phyloP scores from a whole-genome alignment of 208 protist genomes.

The Trichomonas gallinae region DNA sequence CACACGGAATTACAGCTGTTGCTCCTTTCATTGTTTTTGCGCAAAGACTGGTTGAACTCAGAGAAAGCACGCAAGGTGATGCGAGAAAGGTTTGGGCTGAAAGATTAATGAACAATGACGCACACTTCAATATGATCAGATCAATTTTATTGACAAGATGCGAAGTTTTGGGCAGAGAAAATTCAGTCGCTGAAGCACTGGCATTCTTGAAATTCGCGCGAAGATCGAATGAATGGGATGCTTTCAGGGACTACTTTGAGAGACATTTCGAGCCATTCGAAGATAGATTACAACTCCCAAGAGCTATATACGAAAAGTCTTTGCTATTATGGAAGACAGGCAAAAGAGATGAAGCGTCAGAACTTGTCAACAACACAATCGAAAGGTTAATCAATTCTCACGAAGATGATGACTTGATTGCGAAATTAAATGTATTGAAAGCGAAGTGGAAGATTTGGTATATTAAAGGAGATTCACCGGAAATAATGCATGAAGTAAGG shows the following conservation, averaged over 20 bases:
- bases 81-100: not conserved
- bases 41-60: not conserved
- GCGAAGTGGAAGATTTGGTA: not conserved
- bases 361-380: not conserved
- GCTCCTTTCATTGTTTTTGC: not conserved
- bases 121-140: not conserved
- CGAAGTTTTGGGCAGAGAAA: not conserved
- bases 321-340: not conserved
- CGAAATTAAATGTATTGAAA: not conserved
- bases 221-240: not conserved
- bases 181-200: not conserved
- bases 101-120: not conserved
- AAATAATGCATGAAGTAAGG: not conserved
- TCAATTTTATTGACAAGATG: not conserved
- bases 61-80: not conserved
- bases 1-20: conserved; percentile 2
- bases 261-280: not conserved
- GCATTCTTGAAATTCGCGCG: not conserved
- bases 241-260: not conserved
- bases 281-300: not conserved
- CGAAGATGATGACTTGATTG: not conserved
- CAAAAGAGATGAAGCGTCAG: not conserved
- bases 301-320: not conserved
- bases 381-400: not conserved
- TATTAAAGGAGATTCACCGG: not conserved